Percentiles rank a stretch among this genome's conserved stretches.
These are phyloP conservation scores for Lodderomyces elongisporus DNA, from an alignment of 1,139 yeast genomes.

Conservation along the genomic window DNA sequence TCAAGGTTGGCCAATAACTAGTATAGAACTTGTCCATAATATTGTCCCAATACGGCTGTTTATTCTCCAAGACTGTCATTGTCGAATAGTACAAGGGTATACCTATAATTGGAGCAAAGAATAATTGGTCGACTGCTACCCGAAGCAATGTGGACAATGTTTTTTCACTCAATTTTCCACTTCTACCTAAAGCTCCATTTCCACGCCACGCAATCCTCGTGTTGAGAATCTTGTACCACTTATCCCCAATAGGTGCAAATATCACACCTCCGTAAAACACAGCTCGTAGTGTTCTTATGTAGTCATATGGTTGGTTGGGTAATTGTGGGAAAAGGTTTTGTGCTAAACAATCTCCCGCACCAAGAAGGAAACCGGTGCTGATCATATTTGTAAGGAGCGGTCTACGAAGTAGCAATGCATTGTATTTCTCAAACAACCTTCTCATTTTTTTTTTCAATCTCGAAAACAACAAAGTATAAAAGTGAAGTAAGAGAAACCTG, in stretches of 20 bases:
- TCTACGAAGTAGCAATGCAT: conserved; percentile 23
- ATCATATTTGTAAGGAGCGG: conserved; percentile 36
- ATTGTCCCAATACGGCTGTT: conserved; percentile 19
- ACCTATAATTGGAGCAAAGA: conserved; percentile 70
- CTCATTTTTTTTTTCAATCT: too few relatives aligned
- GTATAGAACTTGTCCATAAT: conserved; percentile 36
- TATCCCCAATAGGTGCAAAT: conserved; percentile 41
- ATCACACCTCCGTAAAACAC: conserved; percentile 32
- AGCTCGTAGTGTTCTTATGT: conserved; percentile 29
- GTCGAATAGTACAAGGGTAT: conserved; percentile 63
- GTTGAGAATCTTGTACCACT: conserved; percentile 34
- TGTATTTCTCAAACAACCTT: conserved; percentile 21
- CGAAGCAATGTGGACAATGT: conserved; percentile 32
- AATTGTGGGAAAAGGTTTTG: conserved; percentile 25
- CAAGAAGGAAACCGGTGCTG: conserved; percentile 38
- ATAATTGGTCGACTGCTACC: conserved; percentile 66
- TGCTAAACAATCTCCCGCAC: conserved; percentile 39
- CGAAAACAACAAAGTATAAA: not conserved
- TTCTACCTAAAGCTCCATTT: too few relatives aligned
- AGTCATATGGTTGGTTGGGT: conserved; percentile 21
- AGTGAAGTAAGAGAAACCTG: not conserved
- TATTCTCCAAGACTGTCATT: conserved; percentile 61
- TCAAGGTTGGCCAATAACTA: conserved; percentile 57
- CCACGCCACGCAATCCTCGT: conserved; percentile 15
- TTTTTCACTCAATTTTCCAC: too few relatives aligned